Evolutionary conservation across 2,329 filamentous ascomycete species (phyloP).

Genomic region (Diaporthe ilicicola): DNA sequence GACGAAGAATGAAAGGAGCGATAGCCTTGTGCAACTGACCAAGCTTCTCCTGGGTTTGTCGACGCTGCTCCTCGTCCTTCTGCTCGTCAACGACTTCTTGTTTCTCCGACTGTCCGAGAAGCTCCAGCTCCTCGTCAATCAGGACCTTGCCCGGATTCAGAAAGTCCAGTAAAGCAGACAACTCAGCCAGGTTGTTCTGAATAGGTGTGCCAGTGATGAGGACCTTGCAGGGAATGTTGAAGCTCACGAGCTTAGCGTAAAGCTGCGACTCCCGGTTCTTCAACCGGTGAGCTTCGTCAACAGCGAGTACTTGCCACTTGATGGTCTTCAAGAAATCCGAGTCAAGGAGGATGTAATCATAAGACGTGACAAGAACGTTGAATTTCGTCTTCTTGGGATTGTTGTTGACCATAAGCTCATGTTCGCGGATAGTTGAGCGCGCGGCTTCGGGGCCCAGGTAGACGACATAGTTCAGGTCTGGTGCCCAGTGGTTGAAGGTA

Average conservation of each 20-base stretch:
- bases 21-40: conserved; percentile 86
- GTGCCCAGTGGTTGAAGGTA: conserved; percentile 96
- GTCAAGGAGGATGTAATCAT: conserved; percentile 93
- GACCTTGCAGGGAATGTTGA: conserved; percentile 86
- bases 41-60: conserved; percentile 86
- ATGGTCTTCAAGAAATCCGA: conserved; percentile 85
- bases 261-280: conserved; percentile 97
- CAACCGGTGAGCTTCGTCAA: conserved; percentile 95
- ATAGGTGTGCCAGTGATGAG: conserved; percentile 97
- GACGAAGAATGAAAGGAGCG: conserved; percentile 91
- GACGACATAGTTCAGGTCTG: conserved; percentile 95
- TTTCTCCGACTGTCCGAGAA: conserved; percentile 61
- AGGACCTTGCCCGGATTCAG: conserved; percentile 92
- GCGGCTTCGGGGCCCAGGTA: conserved; percentile 92
- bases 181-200: conserved; percentile 93
- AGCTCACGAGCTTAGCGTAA: conserved; percentile 84
- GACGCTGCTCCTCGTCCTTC: conserved; percentile 57
- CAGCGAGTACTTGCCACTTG: conserved; percentile 97
- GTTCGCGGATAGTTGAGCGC: conserved; percentile 86
- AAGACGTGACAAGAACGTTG: conserved; percentile 96
- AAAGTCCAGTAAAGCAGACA: conserved; percentile 94
- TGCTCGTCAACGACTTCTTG: conserved; percentile 41
- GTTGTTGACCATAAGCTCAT: conserved; percentile 86
- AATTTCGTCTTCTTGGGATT: conserved; percentile 93
- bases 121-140: conserved; percentile 91